Conservation (phyloP, 768 basidiomycete genomes). For the Steccherinum ochraceum region DNA sequence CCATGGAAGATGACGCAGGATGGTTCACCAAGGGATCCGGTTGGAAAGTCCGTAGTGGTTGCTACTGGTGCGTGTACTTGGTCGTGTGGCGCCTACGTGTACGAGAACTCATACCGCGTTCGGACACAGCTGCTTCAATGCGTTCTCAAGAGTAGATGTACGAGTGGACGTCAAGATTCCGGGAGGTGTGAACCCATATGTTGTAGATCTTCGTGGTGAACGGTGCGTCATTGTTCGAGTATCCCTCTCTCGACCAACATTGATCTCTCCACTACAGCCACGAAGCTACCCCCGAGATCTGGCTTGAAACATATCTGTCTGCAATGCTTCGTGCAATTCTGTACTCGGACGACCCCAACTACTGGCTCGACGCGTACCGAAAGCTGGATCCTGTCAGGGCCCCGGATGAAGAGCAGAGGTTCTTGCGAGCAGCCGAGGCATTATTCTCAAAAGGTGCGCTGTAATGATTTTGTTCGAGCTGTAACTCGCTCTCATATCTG, state of each 20-base stretch:
- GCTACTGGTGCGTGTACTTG: constrained; percentile 66
- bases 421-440: constrained; percentile 84
- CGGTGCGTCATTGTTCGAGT: constrained; percentile 45
- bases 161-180: constrained; percentile 98
- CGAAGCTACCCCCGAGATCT: constrained; percentile 85
- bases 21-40: constrained; percentile 85
- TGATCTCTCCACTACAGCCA: constrained; percentile 43
- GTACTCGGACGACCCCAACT: constrained; percentile 92
- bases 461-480: constrained; percentile 8
- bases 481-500: background rate
- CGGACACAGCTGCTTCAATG: constrained; percentile 95
- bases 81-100: background rate
- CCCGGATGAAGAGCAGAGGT: constrained; percentile 82
- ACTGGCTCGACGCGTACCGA: constrained; percentile 88
- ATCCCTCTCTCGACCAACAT: background rate
- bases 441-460: constrained; percentile 75
- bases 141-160: constrained; percentile 94
- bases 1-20: constrained; percentile 82
- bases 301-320: constrained; percentile 97
- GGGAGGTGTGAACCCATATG: constrained; percentile 92
- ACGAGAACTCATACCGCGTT: background rate
- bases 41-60: constrained; percentile 92
- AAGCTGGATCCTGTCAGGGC: constrained; percentile 93
- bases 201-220: constrained; percentile 91
- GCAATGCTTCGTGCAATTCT: constrained; percentile 87